A percentile compares a stretch with the other conserved stretches of the same genome.
phyloP scores from a whole-genome alignment of 1,139 yeast species.

The Saccharomyces uvarum region DNA sequence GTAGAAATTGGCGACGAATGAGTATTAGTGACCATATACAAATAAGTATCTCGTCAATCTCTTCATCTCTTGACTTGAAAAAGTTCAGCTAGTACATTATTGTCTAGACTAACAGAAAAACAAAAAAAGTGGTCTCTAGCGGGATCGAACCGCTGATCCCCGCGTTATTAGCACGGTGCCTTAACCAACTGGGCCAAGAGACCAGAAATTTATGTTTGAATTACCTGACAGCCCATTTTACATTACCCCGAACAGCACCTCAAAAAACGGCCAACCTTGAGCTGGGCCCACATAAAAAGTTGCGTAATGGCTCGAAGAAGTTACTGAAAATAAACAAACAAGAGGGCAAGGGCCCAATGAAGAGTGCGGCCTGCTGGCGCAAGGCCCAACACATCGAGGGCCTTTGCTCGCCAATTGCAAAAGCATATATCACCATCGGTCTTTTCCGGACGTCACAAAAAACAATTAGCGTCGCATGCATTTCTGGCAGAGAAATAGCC shows the following conservation, averaged over 20 bases:
- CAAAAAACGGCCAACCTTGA: too few species aligned
- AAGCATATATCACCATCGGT: too few species aligned
- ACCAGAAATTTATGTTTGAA: conserved; percentile 9
- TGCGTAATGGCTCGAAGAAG: neutral
- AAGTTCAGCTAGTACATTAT: neutral
- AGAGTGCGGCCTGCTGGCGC: too few species aligned
- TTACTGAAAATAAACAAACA: neutral
- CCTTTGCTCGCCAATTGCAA: too few species aligned
- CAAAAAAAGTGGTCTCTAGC: conserved; percentile 30
- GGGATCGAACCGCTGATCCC: conserved; percentile 35
- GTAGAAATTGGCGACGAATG: neutral
- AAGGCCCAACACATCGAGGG: neutral
- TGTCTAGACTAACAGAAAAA: neutral
- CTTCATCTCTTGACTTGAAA: neutral
- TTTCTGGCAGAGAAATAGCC: too few species aligned
- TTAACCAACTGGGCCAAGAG: conserved; percentile 34
- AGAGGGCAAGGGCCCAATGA: too few species aligned
- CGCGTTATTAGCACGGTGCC: conserved; percentile 34
- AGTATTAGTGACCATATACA: neutral
- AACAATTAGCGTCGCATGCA: too few species aligned
- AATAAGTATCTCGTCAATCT: neutral
- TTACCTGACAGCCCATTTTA: neutral
- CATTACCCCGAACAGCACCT: too few species aligned
- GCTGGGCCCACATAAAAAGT: too few species aligned
- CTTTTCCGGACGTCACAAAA: too few species aligned